Evolutionary conservation across 768 basidiomycete genomes (phyloP).

Genomic region (Tylopilus felleus): DNA sequence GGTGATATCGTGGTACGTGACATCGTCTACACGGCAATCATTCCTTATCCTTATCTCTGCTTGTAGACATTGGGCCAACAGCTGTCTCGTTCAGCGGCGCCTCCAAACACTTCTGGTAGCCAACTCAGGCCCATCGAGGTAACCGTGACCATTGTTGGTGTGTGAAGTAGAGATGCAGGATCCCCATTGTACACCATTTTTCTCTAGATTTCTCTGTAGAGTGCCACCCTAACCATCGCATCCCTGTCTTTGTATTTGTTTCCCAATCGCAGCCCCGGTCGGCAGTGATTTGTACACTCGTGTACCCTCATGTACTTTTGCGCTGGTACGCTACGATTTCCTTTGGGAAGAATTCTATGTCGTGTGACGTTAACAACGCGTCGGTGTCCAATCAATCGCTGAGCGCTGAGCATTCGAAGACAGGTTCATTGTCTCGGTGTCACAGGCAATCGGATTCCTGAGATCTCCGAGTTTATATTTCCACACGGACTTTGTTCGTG

Average conservation of each 20-base stretch:
- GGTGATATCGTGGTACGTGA: slow-evolving; percentile 45
- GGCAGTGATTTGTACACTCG: neutral
- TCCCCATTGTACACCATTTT: neutral
- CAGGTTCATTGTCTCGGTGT: neutral
- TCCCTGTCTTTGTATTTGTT: slow-evolving; percentile 4
- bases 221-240: neutral
- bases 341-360: neutral
- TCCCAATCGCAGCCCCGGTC: neutral
- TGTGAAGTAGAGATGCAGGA: slow-evolving; percentile 12
- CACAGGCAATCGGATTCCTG: neutral
- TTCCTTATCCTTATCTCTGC: slow-evolving; percentile 6
- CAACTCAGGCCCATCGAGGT: slow-evolving; percentile 47
- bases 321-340: neutral
- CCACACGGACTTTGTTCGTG: neutral
- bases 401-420: neutral
- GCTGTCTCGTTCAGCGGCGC: slow-evolving; percentile 38
- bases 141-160: slow-evolving; percentile 36
- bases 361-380: neutral
- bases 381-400: neutral
- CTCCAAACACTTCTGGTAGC: slow-evolving; percentile 38
- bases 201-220: neutral
- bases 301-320: neutral
- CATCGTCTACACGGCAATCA: neutral
- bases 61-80: slow-evolving; percentile 40
- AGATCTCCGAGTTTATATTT: neutral